phyloP scores from a whole-genome alignment of 441 rosid species.

The Aleurites moluccanus region DNA sequence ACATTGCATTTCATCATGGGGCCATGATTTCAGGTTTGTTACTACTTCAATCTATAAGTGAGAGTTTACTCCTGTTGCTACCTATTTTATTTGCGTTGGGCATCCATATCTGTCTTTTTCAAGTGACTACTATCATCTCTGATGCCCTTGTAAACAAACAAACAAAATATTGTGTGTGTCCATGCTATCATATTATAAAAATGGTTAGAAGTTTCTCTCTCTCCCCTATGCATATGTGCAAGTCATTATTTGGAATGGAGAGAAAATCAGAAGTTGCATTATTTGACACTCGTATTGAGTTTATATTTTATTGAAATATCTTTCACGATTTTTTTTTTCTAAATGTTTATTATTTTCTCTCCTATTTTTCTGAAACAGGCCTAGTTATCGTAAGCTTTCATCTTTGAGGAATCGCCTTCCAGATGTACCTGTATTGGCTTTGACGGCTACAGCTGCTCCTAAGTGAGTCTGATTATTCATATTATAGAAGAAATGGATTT shows the following conservation, averaged over 20 bases:
- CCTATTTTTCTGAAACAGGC: conserved; percentile 43
- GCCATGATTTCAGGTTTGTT: conserved; percentile 95
- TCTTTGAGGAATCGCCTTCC: conserved; percentile 66
- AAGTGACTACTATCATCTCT: background rate
- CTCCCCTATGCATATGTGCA: background rate
- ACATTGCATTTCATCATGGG: conserved; percentile 98
- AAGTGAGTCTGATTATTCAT: conserved; percentile 50
- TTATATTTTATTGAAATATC: conserved; percentile 12
- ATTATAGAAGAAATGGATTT: background rate
- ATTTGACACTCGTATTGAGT: background rate
- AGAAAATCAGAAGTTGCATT: background rate
- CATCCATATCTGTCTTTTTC: background rate
- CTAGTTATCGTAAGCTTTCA: conserved; percentile 86
- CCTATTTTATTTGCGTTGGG: conserved; percentile 6
- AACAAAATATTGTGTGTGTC: background rate
- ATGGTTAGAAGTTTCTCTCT: background rate
- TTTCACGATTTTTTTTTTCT: background rate
- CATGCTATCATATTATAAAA: background rate
- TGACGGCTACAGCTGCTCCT: conserved; percentile 96
- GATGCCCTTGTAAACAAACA: background rate
- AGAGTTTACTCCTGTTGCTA: background rate
- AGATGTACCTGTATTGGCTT: conserved; percentile 80
- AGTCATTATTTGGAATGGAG: background rate
- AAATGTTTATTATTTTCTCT: background rate
- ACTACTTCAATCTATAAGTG: conserved; percentile 21